Evolutionary conservation across 2,329 filamentous ascomycete species (phyloP).

Genomic region (Penicillium sp.): DNA sequence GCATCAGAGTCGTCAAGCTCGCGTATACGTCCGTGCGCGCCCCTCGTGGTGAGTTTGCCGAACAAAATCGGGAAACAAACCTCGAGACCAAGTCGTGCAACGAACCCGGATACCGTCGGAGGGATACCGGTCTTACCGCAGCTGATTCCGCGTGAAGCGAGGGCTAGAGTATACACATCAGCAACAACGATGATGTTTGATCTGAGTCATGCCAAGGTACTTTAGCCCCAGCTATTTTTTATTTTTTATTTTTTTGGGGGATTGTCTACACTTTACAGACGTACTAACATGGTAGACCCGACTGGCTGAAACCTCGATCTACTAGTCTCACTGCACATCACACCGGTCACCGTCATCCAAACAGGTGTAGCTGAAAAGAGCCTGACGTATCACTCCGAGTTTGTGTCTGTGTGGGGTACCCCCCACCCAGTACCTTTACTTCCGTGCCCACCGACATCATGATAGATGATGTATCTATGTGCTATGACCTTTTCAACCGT

Average conservation of each 20-base stretch:
- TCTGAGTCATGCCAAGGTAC: neutral
- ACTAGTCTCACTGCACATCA: slow-evolving; percentile 13
- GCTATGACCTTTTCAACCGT: neutral
- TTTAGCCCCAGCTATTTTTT: neutral
- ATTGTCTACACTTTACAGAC: slow-evolving; percentile 5
- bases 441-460: slow-evolving; percentile 9
- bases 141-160: neutral
- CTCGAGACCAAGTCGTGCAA: slow-evolving; percentile 10
- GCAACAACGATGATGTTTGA: neutral
- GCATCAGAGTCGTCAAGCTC: slow-evolving; percentile 20
- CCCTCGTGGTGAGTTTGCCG: slow-evolving; percentile 12
- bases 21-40: slow-evolving; percentile 19
- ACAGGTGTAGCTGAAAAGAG: neutral
- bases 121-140: neutral
- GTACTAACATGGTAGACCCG: slow-evolving; percentile 8
- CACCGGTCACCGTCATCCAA: slow-evolving; percentile 6
- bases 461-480: neutral
- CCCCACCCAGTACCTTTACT: slow-evolving; percentile 9
- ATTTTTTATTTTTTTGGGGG: neutral
- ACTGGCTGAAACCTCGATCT: slow-evolving; percentile 14
- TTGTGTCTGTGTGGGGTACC: slow-evolving; percentile 3
- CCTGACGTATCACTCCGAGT: slow-evolving; percentile 19
- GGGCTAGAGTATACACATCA: neutral
- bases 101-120: slow-evolving; percentile 15
- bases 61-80: slow-evolving; percentile 14